Conservation (phyloP, 2,329 filamentous ascomycete species). For the Epichloe coenophiala region DNA sequence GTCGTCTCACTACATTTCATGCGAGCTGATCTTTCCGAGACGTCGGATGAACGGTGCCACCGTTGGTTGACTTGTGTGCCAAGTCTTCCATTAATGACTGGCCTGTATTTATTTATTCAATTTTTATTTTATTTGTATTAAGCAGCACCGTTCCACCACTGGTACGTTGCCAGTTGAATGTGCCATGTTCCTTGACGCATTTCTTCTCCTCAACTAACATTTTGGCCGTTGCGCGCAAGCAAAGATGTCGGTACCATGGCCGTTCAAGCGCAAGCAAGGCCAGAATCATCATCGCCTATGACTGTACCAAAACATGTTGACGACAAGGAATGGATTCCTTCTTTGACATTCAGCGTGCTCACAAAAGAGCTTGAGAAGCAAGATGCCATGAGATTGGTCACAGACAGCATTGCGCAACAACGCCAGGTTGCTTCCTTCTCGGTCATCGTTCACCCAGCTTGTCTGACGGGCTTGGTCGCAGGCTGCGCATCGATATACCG, state of each 20-base stretch:
- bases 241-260: conserved; percentile 7
- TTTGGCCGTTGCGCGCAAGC: background rate
- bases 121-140: too few relatives aligned
- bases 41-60: too few relatives aligned
- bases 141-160: too few relatives aligned
- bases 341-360: conserved; percentile 46
- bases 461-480: conserved; percentile 30
- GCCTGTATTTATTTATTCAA: too few relatives aligned
- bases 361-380: conserved; percentile 43
- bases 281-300: background rate
- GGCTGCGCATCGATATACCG: conserved; percentile 28
- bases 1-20: too few relatives aligned
- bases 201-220: too few relatives aligned
- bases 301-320: background rate
- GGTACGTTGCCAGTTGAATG: too few relatives aligned
- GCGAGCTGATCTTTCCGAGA: too few relatives aligned
- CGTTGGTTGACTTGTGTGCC: too few relatives aligned
- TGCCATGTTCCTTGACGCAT: background rate
- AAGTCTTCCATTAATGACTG: too few relatives aligned
- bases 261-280: conserved; percentile 5
- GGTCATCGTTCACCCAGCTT: conserved; percentile 49
- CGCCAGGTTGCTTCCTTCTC: conserved; percentile 51
- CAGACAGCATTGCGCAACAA: conserved; percentile 74
- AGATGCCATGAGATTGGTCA: conserved; percentile 57
- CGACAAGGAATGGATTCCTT: conserved; percentile 30